A percentile compares a stretch with the other conserved stretches of the same genome.
Conservation (phyloP, 805 yeast genomes). For the Schwanniomyces vanrijiae region DNA sequence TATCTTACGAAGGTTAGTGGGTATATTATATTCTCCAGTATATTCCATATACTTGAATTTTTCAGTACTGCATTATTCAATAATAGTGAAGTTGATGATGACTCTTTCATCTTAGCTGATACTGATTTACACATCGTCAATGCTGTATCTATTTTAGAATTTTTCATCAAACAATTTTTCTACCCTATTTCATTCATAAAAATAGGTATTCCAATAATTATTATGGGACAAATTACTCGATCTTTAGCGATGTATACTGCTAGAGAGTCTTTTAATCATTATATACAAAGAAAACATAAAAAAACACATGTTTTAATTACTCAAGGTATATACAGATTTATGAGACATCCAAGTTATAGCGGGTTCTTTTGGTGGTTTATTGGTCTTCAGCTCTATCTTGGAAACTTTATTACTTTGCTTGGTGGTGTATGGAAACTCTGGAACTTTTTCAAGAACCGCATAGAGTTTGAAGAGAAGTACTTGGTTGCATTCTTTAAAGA, state of each 20-base stretch:
- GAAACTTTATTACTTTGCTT: constrained; percentile 60
- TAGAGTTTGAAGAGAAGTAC: constrained; percentile 67
- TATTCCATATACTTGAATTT: constrained; percentile 84
- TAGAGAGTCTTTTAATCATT: constrained; percentile 81
- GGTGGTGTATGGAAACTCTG: constrained; percentile 60
- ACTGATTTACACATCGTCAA: constrained; percentile 27
- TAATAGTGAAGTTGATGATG: constrained; percentile 60
- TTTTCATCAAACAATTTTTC: neutral
- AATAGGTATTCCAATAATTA: constrained; percentile 49
- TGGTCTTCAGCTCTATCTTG: constrained; percentile 73
- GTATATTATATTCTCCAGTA: constrained; percentile 52
- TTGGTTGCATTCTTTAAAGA: constrained; percentile 70
- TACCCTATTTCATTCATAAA: neutral
- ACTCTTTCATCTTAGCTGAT: constrained; percentile 45
- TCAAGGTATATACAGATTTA: constrained; percentile 61
- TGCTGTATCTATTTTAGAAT: constrained; percentile 17
- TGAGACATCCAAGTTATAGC: constrained; percentile 87
- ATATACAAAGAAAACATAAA: constrained; percentile 55
- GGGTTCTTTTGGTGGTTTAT: constrained; percentile 95
- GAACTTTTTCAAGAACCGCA: constrained; percentile 68
- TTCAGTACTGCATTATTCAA: constrained; percentile 77
- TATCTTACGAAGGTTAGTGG: constrained; percentile 13
- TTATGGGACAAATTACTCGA: constrained; percentile 67
- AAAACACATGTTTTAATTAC: constrained; percentile 69
- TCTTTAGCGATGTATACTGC: constrained; percentile 87